Conservation (phyloP, 202 grass and related monocot species). For the Schoenoplectus triqueter region DNA sequence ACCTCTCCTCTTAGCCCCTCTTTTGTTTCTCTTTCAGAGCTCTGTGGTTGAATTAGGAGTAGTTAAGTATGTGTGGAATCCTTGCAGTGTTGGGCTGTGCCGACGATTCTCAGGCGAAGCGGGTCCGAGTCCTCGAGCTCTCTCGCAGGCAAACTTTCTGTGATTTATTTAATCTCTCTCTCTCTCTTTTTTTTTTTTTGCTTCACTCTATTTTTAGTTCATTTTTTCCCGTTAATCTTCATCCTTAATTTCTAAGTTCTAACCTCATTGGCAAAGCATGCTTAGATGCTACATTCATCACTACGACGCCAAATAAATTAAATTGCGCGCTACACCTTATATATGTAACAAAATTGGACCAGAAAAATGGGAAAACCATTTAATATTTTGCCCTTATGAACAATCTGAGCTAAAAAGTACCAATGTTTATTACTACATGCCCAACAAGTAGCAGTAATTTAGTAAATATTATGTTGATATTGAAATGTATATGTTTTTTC, state of each 20-base stretch:
- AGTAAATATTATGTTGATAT: neutral
- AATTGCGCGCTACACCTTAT: neutral
- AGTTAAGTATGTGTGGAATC: constrained; percentile 70
- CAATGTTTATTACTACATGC: neutral
- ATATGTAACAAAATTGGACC: neutral
- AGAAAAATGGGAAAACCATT: neutral
- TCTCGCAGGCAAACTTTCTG: constrained; percentile 51
- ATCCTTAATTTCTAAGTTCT: neutral
- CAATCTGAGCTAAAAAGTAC: neutral
- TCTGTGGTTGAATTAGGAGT: neutral
- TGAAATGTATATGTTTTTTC: neutral
- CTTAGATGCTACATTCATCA: constrained; percentile 1
- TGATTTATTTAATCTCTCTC: too few relatives aligned
- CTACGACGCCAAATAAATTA: neutral
- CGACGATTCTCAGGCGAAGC: constrained; percentile 50
- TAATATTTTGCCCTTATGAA: neutral
- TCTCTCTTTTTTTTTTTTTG: neutral
- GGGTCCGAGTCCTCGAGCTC: constrained; percentile 74
- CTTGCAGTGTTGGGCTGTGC: constrained; percentile 69
- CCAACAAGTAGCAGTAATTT: neutral
- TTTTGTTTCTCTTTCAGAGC: neutral
- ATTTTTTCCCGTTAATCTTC: neutral
- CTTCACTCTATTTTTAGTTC: neutral
- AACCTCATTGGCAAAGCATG: neutral
- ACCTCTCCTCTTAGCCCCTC: neutral